Percentiles rank a stretch among this genome's conserved stretches.
phyloP scores from a whole-genome alignment of 768 basidiomycete species.

The Hypsizygus marmoreus region DNA sequence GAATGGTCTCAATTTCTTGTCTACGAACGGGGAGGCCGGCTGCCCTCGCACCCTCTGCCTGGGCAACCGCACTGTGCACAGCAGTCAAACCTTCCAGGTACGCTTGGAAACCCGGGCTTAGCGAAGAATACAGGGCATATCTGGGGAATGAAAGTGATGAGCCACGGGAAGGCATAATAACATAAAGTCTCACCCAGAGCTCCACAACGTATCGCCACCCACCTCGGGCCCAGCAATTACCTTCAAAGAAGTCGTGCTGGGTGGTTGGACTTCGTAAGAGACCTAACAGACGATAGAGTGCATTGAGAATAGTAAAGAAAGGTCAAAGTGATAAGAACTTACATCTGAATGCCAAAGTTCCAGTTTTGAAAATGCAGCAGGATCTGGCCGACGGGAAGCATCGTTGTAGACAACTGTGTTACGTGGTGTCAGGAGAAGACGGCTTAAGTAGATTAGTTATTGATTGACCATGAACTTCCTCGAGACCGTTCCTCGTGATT shows the following conservation, averaged over 20 bases:
- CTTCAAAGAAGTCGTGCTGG: conserved; percentile 76
- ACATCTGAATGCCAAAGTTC: conserved; percentile 88
- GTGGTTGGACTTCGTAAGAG: conserved; percentile 83
- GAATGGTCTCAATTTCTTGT: conserved; percentile 66
- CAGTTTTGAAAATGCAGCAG: conserved; percentile 65
- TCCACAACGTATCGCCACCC: conserved; percentile 83
- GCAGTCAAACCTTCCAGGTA: conserved; percentile 77
- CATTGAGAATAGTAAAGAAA: neutral
- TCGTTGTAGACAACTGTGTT: conserved; percentile 72
- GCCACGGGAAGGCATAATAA: neutral
- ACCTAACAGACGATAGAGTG: conserved; percentile 32
- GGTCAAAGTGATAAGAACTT: conserved; percentile 7
- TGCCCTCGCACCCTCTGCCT: conserved; percentile 73
- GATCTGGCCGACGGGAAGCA: conserved; percentile 60
- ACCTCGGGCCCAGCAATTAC: conserved; percentile 67
- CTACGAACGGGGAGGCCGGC: conserved; percentile 73
- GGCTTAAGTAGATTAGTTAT: neutral
- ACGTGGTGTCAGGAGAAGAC: conserved; percentile 4
- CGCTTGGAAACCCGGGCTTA: conserved; percentile 72
- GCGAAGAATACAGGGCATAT: conserved; percentile 81
- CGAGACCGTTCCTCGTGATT: conserved; percentile 70
- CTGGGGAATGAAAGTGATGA: conserved; percentile 32
- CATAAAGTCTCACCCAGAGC: conserved; percentile 58
- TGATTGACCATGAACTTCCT: conserved; percentile 70
- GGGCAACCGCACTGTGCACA: conserved; percentile 75